A percentile compares a stretch with the other conserved stretches of the same genome.
Evolutionary conservation across 805 yeast genomes (phyloP).

Genomic region (Debaryomyces prosopidis): DNA sequence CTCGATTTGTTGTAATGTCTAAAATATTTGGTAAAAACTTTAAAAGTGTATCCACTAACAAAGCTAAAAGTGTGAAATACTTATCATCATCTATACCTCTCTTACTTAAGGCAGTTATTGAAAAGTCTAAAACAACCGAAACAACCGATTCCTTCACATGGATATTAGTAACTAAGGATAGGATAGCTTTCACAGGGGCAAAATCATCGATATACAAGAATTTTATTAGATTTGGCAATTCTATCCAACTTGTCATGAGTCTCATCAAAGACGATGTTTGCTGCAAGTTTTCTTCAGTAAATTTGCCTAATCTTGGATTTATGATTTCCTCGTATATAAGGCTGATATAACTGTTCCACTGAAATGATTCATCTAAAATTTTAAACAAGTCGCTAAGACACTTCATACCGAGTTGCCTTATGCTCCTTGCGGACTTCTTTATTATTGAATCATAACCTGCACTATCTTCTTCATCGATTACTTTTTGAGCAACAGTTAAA

Average conservation of each 20-base stretch:
- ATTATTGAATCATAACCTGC: constrained; percentile 14
- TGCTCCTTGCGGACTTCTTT: constrained; percentile 52
- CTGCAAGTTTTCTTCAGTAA: constrained; percentile 77
- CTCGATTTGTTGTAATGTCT: constrained; percentile 39
- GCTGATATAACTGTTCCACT: constrained; percentile 57
- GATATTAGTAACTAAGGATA: constrained; percentile 51
- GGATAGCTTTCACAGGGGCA: constrained; percentile 54
- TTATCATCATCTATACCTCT: constrained; percentile 33
- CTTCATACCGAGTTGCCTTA: constrained; percentile 69
- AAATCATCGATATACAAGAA: constrained; percentile 58
- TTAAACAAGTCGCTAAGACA: constrained; percentile 59
- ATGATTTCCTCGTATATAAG: constrained; percentile 56
- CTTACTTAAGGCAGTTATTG: constrained; percentile 42
- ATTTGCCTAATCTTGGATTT: constrained; percentile 62
- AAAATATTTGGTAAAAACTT: constrained; percentile 52
- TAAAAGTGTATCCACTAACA: constrained; percentile 60
- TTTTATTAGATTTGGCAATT: constrained; percentile 40
- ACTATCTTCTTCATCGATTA: constrained; percentile 15
- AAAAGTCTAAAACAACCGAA: constrained; percentile 53
- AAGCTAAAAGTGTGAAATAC: constrained; percentile 50
- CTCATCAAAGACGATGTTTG: constrained; percentile 78
- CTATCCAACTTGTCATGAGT: constrained; percentile 59
- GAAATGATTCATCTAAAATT: constrained; percentile 46
- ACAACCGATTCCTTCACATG: constrained; percentile 71
- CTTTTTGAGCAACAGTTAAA: constrained; percentile 51